A percentile compares a stretch with the other conserved stretches of the same genome.
Evolutionary conservation across 140 eudicot genomes (phyloP).

Genomic region (Stevia rebaudiana): DNA sequence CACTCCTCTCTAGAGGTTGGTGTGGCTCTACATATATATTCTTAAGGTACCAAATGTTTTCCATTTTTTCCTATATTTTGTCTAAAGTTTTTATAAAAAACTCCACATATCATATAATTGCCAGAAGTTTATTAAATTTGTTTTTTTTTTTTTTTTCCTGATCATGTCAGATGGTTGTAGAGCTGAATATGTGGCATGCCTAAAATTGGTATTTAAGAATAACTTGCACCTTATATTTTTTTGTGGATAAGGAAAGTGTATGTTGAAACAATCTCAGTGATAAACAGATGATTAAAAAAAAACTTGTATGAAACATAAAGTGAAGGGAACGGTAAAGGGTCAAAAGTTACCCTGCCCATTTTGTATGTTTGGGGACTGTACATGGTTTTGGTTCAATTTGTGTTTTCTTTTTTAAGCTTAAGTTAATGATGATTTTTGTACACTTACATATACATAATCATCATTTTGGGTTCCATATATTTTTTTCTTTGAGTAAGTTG

Average conservation of each 20-base stretch:
- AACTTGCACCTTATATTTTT: slow-evolving; percentile 37
- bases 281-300: slow-evolving; percentile 21
- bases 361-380: slow-evolving; percentile 37
- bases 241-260: slow-evolving; percentile 38
- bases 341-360: slow-evolving; percentile 30
- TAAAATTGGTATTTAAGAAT: slow-evolving; percentile 29
- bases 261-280: slow-evolving; percentile 31
- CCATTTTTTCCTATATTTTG: not conserved
- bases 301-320: slow-evolving; percentile 31
- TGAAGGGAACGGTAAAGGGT: slow-evolving; percentile 24
- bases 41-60: slow-evolving; percentile 19
- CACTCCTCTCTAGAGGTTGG: slow-evolving; percentile 31
- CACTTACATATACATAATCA: slow-evolving; percentile 7
- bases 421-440: slow-evolving; percentile 29
- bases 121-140: not conserved
- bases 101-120: not conserved
- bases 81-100: not conserved
- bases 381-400: slow-evolving; percentile 24
- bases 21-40: slow-evolving; percentile 26
- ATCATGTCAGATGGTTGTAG: slow-evolving; percentile 27
- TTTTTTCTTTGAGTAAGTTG: no score
- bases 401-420: not conserved
- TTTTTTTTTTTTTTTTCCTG: not conserved
- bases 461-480: slow-evolving; percentile 1
- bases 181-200: slow-evolving; percentile 27